phyloP scores from a whole-genome alignment of 306 rosid genomes.

The Adenanthera pavonina region DNA sequence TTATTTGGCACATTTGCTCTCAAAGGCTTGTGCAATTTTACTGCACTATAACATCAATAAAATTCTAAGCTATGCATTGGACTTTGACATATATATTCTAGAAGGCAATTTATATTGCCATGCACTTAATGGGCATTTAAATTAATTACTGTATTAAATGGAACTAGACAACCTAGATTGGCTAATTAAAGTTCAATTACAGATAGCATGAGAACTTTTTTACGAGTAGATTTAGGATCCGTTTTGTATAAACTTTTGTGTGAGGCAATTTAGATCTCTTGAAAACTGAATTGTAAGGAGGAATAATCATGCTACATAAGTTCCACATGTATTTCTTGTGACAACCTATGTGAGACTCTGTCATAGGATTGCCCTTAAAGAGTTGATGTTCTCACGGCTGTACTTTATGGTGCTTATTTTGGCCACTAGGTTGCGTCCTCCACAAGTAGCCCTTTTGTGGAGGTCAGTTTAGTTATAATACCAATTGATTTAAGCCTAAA shows the following conservation, averaged over 20 bases:
- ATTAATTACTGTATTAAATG: background rate
- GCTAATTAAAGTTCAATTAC: conserved; percentile 11
- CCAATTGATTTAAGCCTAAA: background rate
- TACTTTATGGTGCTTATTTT: background rate
- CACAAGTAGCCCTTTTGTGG: background rate
- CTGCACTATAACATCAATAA: background rate
- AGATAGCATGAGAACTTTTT: background rate
- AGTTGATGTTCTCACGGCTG: background rate
- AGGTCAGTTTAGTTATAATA: background rate
- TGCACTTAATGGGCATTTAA: conserved; percentile 23
- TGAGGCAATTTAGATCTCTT: background rate
- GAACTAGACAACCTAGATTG: conserved; percentile 8
- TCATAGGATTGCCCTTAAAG: background rate
- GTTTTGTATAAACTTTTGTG: conserved; percentile 2
- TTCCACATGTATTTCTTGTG: background rate
- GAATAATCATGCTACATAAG: background rate
- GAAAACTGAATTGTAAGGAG: background rate
- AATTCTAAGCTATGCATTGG: background rate
- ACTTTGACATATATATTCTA: background rate
- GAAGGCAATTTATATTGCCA: background rate
- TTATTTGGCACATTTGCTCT: background rate
- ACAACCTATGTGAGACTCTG: background rate
- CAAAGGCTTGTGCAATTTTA: background rate
- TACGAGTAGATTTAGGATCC: background rate
- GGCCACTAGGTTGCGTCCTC: background rate